Conservation (phyloP, 441 rosid genomes). For the Croton setiger region DNA sequence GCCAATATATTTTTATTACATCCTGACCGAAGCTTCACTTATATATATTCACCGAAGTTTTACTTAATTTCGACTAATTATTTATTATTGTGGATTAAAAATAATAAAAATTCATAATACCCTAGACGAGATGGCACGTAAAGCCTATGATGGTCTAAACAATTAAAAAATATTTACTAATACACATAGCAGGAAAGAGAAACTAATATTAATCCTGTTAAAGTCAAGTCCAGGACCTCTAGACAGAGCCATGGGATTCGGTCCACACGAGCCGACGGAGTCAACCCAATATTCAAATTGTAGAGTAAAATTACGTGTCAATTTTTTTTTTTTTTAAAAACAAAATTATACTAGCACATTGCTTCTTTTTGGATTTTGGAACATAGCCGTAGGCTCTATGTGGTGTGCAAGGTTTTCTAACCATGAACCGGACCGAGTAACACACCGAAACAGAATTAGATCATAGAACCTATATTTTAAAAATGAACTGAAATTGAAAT, state of each 20-base stretch:
- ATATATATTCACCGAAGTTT: too few relatives aligned
- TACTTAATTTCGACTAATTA: neutral
- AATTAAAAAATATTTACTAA: neutral
- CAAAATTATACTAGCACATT: neutral
- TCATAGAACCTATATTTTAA: too few relatives aligned
- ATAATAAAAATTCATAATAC: neutral
- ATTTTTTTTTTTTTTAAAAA: neutral
- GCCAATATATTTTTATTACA: neutral
- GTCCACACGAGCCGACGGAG: slow-evolving; percentile 28
- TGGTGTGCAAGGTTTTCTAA: too few relatives aligned
- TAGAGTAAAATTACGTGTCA: slow-evolving; percentile 22
- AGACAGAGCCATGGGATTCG: slow-evolving; percentile 20
- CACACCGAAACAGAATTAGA: too few relatives aligned
- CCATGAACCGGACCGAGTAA: too few relatives aligned
- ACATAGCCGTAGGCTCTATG: slow-evolving; percentile 2
- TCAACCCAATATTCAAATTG: slow-evolving; percentile 30
- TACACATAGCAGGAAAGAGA: neutral
- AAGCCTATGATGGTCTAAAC: neutral
- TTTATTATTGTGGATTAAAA: neutral
- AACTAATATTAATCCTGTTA: neutral
- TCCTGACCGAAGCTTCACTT: too few relatives aligned
- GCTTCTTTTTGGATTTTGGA: too few relatives aligned
- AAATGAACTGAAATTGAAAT: too few relatives aligned
- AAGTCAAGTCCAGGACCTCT: neutral
- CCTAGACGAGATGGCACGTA: neutral